phyloP scores from a whole-genome alignment of 306 rosid genomes.

The Prunus davidiana region DNA sequence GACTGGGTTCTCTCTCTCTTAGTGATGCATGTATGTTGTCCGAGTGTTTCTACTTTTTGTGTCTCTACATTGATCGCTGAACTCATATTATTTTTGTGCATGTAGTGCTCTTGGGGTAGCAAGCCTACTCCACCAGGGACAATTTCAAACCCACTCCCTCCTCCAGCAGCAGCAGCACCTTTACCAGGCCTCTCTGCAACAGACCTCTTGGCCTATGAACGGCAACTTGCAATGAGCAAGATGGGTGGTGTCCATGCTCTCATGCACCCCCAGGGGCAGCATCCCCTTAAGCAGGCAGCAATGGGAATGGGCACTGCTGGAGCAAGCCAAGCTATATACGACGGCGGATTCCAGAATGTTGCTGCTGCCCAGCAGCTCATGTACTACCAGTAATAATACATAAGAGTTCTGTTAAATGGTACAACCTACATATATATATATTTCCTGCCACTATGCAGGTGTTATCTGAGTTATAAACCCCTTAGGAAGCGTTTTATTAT shows the following conservation, averaged over 20 bases:
- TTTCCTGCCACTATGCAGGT: constrained; percentile 37
- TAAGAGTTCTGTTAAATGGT: constrained; percentile 22
- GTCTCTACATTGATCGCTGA: not conserved
- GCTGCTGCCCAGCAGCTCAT: constrained; percentile 96
- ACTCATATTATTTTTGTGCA: not conserved
- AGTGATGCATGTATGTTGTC: not conserved
- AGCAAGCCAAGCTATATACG: constrained; percentile 93
- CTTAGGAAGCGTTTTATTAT: constrained; percentile 31
- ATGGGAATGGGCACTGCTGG: constrained; percentile 70
- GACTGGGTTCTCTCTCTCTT: not conserved
- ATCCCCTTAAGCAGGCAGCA: constrained; percentile 80
- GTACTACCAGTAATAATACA: constrained; percentile 73
- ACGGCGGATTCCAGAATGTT: constrained; percentile 89
- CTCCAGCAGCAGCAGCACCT: constrained; percentile 70
- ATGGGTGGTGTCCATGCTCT: constrained; percentile 86
- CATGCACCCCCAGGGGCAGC: constrained; percentile 84
- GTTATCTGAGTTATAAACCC: constrained; percentile 40
- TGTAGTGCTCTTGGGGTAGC: constrained; percentile 98
- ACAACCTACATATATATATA: constrained; percentile 13
- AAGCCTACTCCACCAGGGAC: constrained; percentile 98
- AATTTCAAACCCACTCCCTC: constrained; percentile 91
- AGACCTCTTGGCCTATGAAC: constrained; percentile 69
- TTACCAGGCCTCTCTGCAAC: constrained; percentile 69
- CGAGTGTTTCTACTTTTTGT: not conserved
- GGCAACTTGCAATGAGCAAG: constrained; percentile 90